Conservation (phyloP, 352 stramenopile genomes). For the Phytophthora niederhauseri region DNA sequence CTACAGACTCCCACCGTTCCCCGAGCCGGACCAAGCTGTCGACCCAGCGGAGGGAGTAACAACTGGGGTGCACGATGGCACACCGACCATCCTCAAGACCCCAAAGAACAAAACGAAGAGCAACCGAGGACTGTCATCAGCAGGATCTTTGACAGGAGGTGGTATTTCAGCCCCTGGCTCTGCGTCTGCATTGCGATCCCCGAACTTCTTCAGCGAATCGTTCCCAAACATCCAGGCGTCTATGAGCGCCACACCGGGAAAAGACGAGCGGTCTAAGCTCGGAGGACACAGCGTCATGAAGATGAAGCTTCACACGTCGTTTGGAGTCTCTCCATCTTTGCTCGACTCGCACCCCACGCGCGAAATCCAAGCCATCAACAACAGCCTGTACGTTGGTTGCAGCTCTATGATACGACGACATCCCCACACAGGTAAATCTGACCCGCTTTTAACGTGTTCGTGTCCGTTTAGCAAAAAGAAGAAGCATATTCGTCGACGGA, state of each 20-base stretch:
- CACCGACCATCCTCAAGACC: constrained; percentile 14
- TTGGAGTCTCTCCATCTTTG: constrained; percentile 43
- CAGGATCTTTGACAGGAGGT: constrained; percentile 28
- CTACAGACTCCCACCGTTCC: constrained; percentile 65
- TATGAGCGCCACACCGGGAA: constrained; percentile 71
- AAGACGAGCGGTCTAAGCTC: constrained; percentile 68
- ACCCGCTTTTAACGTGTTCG: no score
- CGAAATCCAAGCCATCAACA: constrained; percentile 85
- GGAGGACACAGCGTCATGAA: constrained; percentile 70
- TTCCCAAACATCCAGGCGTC: constrained; percentile 86
- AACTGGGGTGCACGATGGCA: background rate
- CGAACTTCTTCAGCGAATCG: constrained; percentile 44
- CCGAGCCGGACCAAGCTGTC: constrained; percentile 36
- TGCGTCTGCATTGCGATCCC: constrained; percentile 28
- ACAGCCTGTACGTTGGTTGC: constrained; percentile 60
- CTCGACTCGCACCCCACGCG: constrained; percentile 51
- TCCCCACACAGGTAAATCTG: no score
- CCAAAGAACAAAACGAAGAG: constrained; percentile 13
- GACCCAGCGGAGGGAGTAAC: constrained; percentile 7
- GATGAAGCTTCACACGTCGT: constrained; percentile 75
- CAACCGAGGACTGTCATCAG: constrained; percentile 17
- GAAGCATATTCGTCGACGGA: constrained; percentile 59
- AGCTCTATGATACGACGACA: background rate
- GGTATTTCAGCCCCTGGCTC: constrained; percentile 46
- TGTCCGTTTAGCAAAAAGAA: constrained; percentile 53